A percentile compares a stretch with the other conserved stretches of the same genome.
These are phyloP conservation scores for Chrysoporthe puriensis DNA, from an alignment of 2,329 filamentous ascomycete genomes.

Conservation along the genomic window DNA sequence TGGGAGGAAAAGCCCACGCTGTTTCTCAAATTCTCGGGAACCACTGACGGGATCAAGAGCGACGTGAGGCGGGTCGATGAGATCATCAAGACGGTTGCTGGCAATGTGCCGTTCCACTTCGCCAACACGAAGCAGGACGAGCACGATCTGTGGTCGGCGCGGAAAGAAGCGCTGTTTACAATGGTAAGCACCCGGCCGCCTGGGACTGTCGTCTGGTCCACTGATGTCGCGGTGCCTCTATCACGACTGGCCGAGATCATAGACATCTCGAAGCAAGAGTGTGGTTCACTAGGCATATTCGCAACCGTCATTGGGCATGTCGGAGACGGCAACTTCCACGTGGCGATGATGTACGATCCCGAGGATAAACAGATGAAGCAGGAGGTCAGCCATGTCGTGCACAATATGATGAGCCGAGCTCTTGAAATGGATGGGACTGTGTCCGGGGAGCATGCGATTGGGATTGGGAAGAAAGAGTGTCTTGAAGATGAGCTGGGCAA, in stretches of 20 bases:
- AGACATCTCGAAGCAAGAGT: slow-evolving; percentile 64
- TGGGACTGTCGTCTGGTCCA: slow-evolving; percentile 72
- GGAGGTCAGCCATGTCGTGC: slow-evolving; percentile 54
- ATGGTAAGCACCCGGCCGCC: slow-evolving; percentile 67
- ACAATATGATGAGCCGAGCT: slow-evolving; percentile 67
- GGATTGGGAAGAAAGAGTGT: slow-evolving; percentile 54
- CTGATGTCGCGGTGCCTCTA: slow-evolving; percentile 79
- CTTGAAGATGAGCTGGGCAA: slow-evolving; percentile 61
- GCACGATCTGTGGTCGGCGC: slow-evolving; percentile 72
- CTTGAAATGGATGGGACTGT: slow-evolving; percentile 71
- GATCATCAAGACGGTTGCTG: slow-evolving; percentile 60
- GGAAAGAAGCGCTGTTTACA: slow-evolving; percentile 76
- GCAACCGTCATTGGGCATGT: slow-evolving; percentile 68
- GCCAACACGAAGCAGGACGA: slow-evolving; percentile 67
- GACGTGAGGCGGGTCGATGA: slow-evolving; percentile 64
- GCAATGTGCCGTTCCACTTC: slow-evolving; percentile 66
- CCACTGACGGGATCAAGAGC: slow-evolving; percentile 63
- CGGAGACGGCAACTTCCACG: slow-evolving; percentile 70
- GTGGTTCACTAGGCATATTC: slow-evolving; percentile 58
- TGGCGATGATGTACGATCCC: slow-evolving; percentile 47
- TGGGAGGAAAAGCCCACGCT: slow-evolving; percentile 74
- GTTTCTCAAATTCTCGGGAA: slow-evolving; percentile 77
- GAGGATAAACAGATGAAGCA: slow-evolving; percentile 50
- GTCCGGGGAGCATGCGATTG: slow-evolving; percentile 68
- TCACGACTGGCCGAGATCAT: slow-evolving; percentile 73